Conservation (phyloP, 192 early-diverging fungal species). For the Diversispora epigaea region DNA sequence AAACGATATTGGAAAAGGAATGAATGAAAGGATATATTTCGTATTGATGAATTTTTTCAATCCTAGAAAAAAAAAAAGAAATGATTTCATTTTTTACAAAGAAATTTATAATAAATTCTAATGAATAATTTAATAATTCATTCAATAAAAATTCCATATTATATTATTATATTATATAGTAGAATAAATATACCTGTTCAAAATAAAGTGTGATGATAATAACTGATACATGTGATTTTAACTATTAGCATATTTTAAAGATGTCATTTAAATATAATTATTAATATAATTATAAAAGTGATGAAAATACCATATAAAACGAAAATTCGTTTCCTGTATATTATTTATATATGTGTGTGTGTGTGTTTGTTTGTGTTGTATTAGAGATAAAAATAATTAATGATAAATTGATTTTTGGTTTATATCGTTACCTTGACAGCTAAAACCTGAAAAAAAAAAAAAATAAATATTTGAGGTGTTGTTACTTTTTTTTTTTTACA, state of each 20-base stretch:
- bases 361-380: background rate
- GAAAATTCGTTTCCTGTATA: constrained; percentile 90
- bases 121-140: background rate
- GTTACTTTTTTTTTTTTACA: too few species aligned
- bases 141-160: background rate
- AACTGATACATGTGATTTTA: constrained; percentile 47
- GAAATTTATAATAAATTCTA: too few species aligned
- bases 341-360: background rate
- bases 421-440: constrained; percentile 62
- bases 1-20: constrained; percentile 79
- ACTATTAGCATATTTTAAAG: background rate
- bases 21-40: constrained; percentile 91
- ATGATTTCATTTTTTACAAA: background rate
- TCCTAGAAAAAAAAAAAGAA: constrained; percentile 36
- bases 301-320: constrained; percentile 78
- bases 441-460: constrained; percentile 50
- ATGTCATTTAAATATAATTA: background rate
- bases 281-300: constrained; percentile 5
- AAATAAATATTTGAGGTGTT: background rate
- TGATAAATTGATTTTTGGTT: background rate
- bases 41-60: constrained; percentile 55
- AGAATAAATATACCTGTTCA: constrained; percentile 78
- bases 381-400: constrained; percentile 18
- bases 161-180: too few species aligned
- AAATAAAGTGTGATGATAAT: constrained; percentile 86